Base-by-base conservation (phyloP, 768 basidiomycete genomes). In the Pleurotus pulmonarius region DNA sequence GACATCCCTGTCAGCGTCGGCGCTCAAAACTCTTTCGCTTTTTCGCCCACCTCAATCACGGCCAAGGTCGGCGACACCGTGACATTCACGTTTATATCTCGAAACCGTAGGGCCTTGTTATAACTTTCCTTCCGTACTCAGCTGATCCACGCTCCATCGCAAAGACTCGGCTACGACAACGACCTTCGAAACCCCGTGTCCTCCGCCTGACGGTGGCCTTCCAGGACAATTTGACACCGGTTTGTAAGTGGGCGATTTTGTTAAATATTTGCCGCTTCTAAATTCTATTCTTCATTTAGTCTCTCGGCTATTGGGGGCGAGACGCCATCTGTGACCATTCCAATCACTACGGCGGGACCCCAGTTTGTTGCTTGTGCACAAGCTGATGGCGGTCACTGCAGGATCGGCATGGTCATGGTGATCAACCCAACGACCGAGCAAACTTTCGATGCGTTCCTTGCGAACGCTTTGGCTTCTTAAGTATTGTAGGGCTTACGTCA, bases 281-380 rank as follows among this genome's bases (percentile, higher is more conserved):
- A n/a, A n/a, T 26, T 58, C 8, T 16, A 15, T 20, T 5, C 5
- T 18, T 5, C 26, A 24, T 15, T 6, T 45, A 60, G 57, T 52
- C 60, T 57, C 49, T 56, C 53, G 37, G 58, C 58, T 25, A 57
- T 61, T 49, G 61, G 59, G n/a, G 61, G 59, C 16, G 37, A 52
- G 22, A 52, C 51, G 6, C 51, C 51, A 15, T 52, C 51, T 44
- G 58, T 58, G 3, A 46, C 26, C 22, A 58, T 61, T 48, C 60
- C 56, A 5, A 58, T 64, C 16, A 43, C 46, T 3, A 59, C 62
- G 34, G 58, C 60, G 9, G 52, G 7, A 18, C 64, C 64, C 16
- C 58, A 55, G 37, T 64, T 62, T 24, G 64, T 52, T 4, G 61
- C 64, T 13, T 64, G 64, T 53, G 62, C 54, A 57, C 64, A 64